These are phyloP conservation scores for Cordyceps tenuipes DNA, from an alignment of 2,329 filamentous ascomycete genomes.

Conservation along the genomic window DNA sequence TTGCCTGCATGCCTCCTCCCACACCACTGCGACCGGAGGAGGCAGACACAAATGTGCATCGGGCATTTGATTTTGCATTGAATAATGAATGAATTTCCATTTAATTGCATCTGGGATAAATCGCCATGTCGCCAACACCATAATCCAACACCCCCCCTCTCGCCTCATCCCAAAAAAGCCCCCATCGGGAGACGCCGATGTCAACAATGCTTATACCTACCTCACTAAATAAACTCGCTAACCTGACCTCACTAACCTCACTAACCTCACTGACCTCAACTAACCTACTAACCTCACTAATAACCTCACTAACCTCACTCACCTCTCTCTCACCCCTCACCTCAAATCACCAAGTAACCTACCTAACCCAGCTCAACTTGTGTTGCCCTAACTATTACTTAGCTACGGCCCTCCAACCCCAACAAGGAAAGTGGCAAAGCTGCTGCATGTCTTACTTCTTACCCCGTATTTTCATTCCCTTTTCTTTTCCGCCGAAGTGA, in stretches of 20 bases:
- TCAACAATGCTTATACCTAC: neutral
- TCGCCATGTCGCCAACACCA: neutral
- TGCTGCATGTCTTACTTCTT: neutral
- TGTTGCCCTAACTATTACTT: neutral
- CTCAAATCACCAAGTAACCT: neutral
- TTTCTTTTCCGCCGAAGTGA: neutral
- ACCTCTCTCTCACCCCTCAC: too few relatives aligned
- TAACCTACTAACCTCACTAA: too few relatives aligned
- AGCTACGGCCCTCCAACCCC: neutral
- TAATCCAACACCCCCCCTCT: neutral
- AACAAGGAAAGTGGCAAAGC: neutral
- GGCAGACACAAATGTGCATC: neutral
- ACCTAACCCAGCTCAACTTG: slow-evolving; percentile 3
- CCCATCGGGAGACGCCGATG: slow-evolving; percentile 6
- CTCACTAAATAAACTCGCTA: too few relatives aligned
- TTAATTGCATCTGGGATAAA: neutral
- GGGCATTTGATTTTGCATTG: too few relatives aligned
- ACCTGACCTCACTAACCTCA: too few relatives aligned
- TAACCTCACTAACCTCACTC: too few relatives aligned
- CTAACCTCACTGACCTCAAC: too few relatives aligned
- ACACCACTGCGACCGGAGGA: neutral
- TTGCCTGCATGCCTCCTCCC: neutral
- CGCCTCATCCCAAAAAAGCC: neutral
- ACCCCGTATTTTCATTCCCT: neutral
- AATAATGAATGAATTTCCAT: neutral